phyloP scores from a whole-genome alignment of 139 green algal species.

The Microglena sp. region DNA sequence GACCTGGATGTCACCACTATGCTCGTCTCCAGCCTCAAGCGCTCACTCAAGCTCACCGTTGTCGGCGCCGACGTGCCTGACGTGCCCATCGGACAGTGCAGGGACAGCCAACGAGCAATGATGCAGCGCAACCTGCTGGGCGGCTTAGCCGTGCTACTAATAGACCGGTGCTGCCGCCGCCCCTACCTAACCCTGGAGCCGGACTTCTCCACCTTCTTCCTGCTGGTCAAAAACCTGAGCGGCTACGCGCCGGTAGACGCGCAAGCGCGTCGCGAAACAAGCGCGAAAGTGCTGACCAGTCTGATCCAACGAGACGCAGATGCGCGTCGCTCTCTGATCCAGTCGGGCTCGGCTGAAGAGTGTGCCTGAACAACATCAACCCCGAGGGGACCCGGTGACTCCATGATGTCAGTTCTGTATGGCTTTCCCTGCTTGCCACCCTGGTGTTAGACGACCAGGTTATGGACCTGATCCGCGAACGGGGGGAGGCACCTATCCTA shows the following conservation, averaged over 20 bases:
- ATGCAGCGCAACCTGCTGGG: slow-evolving; percentile 46
- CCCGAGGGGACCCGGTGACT: slow-evolving; percentile 23
- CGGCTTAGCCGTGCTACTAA: slow-evolving; percentile 53
- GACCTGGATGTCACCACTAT: slow-evolving; percentile 30
- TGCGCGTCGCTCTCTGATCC: slow-evolving; percentile 25
- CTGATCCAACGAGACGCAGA: slow-evolving; percentile 35
- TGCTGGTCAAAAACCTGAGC: slow-evolving; percentile 26
- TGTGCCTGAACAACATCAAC: slow-evolving; percentile 21
- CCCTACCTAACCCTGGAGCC: slow-evolving; percentile 45
- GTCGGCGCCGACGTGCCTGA: no score
- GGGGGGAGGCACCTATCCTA: slow-evolving; percentile 32
- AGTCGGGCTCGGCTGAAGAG: slow-evolving; percentile 18
- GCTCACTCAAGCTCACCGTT: slow-evolving; percentile 29
- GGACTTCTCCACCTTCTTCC: slow-evolving; percentile 41
- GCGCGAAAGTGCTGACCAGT: slow-evolving; percentile 37
- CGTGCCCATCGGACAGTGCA: no score
- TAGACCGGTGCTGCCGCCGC: slow-evolving; percentile 47
- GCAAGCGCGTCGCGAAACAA: slow-evolving; percentile 24
- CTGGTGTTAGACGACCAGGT: slow-evolving; percentile 61
- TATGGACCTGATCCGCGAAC: slow-evolving; percentile 38
- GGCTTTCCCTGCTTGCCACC: slow-evolving; percentile 53
- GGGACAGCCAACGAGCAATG: no score
- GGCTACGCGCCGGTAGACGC: slow-evolving; percentile 32
- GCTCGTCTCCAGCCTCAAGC: slow-evolving; percentile 22
- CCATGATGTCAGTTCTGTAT: slow-evolving; percentile 57